Conservation (phyloP, 2,329 filamentous ascomycete species). For the Colletotrichum karsti region DNA sequence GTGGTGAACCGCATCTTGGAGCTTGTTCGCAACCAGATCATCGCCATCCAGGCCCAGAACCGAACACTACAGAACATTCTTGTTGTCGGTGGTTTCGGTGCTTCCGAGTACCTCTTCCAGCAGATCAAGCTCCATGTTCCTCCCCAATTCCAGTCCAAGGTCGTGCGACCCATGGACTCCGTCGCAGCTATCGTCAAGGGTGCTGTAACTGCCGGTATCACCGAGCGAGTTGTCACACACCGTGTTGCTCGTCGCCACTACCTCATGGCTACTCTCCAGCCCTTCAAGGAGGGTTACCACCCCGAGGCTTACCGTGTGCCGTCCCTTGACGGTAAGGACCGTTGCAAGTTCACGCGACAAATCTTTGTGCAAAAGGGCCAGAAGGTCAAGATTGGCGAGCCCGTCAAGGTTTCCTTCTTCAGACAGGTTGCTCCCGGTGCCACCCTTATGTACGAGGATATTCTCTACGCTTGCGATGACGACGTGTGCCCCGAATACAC, state of each 20-base stretch:
- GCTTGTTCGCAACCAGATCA: slow-evolving; percentile 96
- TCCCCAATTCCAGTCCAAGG: slow-evolving; percentile 97
- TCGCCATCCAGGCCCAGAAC: slow-evolving; percentile 98
- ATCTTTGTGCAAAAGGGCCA: slow-evolving; percentile 99
- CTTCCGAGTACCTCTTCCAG: slow-evolving; percentile 98
- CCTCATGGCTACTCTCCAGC: slow-evolving; percentile 98
- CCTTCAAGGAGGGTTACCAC: slow-evolving; percentile 98
- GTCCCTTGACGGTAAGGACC: slow-evolving; percentile 94
- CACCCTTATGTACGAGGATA: slow-evolving; percentile 99
- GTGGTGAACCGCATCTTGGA: slow-evolving; percentile 97
- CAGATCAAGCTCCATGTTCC: slow-evolving; percentile 99
- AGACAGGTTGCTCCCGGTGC: slow-evolving; percentile 96
- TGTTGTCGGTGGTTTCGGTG: slow-evolving; percentile 97
- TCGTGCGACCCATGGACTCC: slow-evolving; percentile 98
- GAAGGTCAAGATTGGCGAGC: slow-evolving; percentile 98
- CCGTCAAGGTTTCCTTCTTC: slow-evolving; percentile 99
- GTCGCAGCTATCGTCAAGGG: slow-evolving; percentile 99
- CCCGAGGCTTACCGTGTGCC: slow-evolving; percentile 98
- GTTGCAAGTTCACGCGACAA: slow-evolving; percentile 98
- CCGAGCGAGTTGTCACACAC: slow-evolving; percentile 94
- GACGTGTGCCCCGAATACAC: slow-evolving; percentile 99
- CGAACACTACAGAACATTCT: slow-evolving; percentile 93
- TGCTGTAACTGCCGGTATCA: slow-evolving; percentile 96
- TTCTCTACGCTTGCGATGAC: slow-evolving; percentile 96
- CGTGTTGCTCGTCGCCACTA: slow-evolving; percentile 97